phyloP scores from a whole-genome alignment of 306 rosid species.

The Luffa acutangula region DNA sequence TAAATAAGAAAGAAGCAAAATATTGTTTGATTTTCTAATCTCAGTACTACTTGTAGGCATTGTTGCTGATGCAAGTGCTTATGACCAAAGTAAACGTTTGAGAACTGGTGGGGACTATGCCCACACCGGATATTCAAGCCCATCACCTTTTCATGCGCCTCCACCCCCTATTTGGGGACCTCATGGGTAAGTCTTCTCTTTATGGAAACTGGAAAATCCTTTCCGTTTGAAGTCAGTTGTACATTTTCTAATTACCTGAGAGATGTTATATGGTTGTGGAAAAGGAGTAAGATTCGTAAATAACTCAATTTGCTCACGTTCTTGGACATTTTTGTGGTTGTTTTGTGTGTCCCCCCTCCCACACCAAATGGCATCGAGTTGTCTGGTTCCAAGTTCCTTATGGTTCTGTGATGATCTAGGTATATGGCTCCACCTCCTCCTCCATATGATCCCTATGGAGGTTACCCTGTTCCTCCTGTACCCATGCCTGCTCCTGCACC shows the following conservation, averaged over 20 bases:
- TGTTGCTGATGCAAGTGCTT: constrained; percentile 62
- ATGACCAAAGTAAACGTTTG: constrained; percentile 77
- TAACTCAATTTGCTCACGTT: background rate
- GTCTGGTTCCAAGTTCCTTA: background rate
- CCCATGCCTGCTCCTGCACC: constrained; percentile 76
- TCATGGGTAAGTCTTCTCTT: constrained; percentile 44
- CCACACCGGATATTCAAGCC: constrained; percentile 65
- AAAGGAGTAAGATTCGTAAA: background rate
- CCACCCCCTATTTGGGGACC: constrained; percentile 90
- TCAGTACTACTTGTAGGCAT: constrained; percentile 32
- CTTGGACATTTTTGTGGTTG: background rate
- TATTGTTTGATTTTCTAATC: constrained; percentile 11
- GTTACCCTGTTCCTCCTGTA: constrained; percentile 84
- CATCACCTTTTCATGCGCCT: constrained; percentile 83
- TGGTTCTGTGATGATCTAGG: constrained; percentile 34
- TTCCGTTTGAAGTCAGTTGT: background rate
- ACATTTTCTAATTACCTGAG: no score
- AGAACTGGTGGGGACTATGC: constrained; percentile 78
- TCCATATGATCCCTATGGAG: constrained; percentile 82
- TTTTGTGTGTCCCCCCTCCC: background rate
- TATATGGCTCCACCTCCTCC: constrained; percentile 98
- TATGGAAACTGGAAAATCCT: background rate
- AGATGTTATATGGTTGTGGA: background rate
- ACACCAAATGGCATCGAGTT: background rate
- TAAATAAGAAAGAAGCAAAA: background rate